Base-by-base conservation (phyloP, 805 yeast species). In the Candida vaughaniae region DNA sequence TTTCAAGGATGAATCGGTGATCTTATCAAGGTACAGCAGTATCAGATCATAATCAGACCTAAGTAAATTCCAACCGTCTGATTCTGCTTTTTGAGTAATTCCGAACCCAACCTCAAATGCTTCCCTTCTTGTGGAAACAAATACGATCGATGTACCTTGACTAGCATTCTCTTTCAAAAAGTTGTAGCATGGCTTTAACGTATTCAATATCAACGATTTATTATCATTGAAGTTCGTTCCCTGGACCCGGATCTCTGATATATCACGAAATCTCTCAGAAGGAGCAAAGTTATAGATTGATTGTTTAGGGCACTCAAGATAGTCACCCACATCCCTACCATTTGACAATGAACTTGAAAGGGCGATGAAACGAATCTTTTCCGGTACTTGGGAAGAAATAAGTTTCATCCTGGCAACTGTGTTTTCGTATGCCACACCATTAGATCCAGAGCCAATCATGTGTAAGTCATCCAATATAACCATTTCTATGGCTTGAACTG, bases 381-480 rank as follows among this genome's bases (percentile, higher is more conserved):
- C 66, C 22, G 80, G 84, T n/a, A 82, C 53, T 46, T 86, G 93
- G 1, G 76, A 69, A 0, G 80, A 66, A 56, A 89, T 77, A 43
- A 83, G 78, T 42, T 83, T 68, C 76, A 86, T 72, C 48, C 98
- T 69, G 1, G 93, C 69, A 4, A 91, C 60, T 2, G 79, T 60
- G 6, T 71, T 66, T 56, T 93, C 99, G 53, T 89, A 89, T 1
- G 63, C 54, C 2, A 78, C 60, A 0, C 95, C 95, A 11, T 52
- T 54, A 1, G 47, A 14, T 0, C 83, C 82, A 46, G 60, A 60
- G 1, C 89, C 87, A 14, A 90, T 56, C 22, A 60, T 50, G 48
- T 91, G 96, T 12, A 77, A 60, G 51, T 87, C 88, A 56, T 87
- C 96, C 25, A 77, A 78, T 34, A 93, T 73, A 2, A 88, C 51